A percentile compares a stretch with the other conserved stretches of the same genome.
Evolutionary conservation across 257 asterid species (phyloP).

Genomic region (Schizonepeta tenuifolia): DNA sequence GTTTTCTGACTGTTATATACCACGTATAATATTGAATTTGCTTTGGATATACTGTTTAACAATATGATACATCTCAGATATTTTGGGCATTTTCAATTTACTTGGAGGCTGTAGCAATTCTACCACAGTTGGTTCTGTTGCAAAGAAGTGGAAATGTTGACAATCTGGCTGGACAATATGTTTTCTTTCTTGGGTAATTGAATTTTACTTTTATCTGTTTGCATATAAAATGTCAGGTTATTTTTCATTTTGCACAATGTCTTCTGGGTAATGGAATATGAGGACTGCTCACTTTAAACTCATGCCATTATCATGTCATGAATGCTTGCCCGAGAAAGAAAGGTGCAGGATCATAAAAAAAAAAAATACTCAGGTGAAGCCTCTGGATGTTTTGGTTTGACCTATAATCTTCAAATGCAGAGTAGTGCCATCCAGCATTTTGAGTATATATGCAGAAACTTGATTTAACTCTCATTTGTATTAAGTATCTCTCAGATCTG

Average conservation of each 20-base stretch:
- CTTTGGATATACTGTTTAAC: slow-evolving; percentile 13
- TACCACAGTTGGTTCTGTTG: slow-evolving; percentile 91
- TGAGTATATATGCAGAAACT: slow-evolving; percentile 12
- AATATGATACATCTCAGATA: slow-evolving; percentile 49
- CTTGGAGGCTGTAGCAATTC: slow-evolving; percentile 66
- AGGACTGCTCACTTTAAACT: neutral
- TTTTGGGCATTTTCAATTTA: slow-evolving; percentile 90
- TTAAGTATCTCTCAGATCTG: slow-evolving; percentile 2
- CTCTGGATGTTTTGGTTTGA: neutral
- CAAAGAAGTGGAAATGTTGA: slow-evolving; percentile 99
- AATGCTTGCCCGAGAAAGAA: slow-evolving; percentile 14
- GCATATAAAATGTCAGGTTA: slow-evolving; percentile 4
- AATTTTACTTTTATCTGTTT: neutral
- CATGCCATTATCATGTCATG: neutral
- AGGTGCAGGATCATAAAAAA: neutral
- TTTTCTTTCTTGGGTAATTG: slow-evolving; percentile 87
- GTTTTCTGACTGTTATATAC: too few relatives aligned
- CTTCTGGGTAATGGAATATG: neutral
- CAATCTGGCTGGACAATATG: slow-evolving; percentile 93
- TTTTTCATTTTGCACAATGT: neutral
- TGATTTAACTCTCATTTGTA: neutral
- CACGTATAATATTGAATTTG: slow-evolving; percentile 12
- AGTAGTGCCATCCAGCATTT: slow-evolving; percentile 7
- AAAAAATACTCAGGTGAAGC: neutral
- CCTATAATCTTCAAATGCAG: neutral